phyloP scores from a whole-genome alignment of 1,284 basidiomycete species.

The Cryptococcus sp. region DNA sequence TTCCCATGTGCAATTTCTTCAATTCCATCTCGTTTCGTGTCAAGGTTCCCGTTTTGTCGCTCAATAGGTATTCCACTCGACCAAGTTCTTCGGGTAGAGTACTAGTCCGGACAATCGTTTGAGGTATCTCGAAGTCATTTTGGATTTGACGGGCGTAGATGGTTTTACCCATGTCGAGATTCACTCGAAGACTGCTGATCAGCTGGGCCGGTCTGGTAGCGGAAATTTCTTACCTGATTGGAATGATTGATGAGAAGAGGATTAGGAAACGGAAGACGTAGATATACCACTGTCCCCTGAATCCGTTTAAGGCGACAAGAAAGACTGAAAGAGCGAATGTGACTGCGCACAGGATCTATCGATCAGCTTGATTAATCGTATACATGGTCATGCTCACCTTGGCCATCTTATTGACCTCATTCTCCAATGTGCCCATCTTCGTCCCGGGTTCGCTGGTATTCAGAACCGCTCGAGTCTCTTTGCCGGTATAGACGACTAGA shows the following conservation, averaged over 20 bases:
- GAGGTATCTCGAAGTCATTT: constrained; percentile 85
- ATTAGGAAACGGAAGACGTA: constrained; percentile 97
- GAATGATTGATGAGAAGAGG: constrained; percentile 97
- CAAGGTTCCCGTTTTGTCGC: constrained; percentile 96
- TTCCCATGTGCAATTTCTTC: constrained; percentile 97
- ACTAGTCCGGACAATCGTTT: constrained; percentile 92
- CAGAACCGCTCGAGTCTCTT: constrained; percentile 97
- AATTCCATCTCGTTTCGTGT: constrained; percentile 99
- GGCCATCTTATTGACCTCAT: constrained; percentile 92
- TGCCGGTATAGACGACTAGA: constrained; percentile 88
- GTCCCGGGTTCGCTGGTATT: constrained; percentile 97
- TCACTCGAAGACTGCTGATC: constrained; percentile 76
- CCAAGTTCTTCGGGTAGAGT: constrained; percentile 97
- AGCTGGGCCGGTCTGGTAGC: neutral
- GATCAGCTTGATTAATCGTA: constrained; percentile 1
- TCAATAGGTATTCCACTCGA: constrained; percentile 89
- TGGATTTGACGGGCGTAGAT: constrained; percentile 95
- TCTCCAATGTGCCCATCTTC: constrained; percentile 85
- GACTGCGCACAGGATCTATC: constrained; percentile 84
- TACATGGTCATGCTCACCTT: constrained; percentile 60
- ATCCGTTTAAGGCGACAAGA: constrained; percentile 93
- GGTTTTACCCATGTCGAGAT: constrained; percentile 99
- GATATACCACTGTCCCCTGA: constrained; percentile 92
- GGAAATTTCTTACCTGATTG: constrained; percentile 71
- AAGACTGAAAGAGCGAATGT: constrained; percentile 88